These are phyloP conservation scores for Penicillium simplicissimum DNA, from an alignment of 495 filamentous ascomycete species.

Conservation along the genomic window DNA sequence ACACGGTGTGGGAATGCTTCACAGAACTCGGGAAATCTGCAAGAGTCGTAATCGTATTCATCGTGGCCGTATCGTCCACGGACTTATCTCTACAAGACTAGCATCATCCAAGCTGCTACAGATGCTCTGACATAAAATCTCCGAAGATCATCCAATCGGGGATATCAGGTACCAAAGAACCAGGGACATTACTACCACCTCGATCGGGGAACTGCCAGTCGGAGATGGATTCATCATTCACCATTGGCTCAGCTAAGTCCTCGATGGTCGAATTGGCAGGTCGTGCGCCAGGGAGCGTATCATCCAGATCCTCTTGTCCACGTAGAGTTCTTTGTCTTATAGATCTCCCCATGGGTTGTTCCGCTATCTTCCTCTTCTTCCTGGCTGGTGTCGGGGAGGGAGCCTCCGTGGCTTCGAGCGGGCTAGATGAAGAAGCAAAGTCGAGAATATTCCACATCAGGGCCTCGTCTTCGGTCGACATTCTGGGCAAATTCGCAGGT, in stretches of 20 bases:
- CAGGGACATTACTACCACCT: slow-evolving; percentile 10
- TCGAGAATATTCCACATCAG: slow-evolving; percentile 37
- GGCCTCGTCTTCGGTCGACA: slow-evolving; percentile 30
- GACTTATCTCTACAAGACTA: neutral
- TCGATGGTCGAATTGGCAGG: neutral
- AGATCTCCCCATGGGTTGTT: neutral
- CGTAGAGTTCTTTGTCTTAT: neutral
- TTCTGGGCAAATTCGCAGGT: slow-evolving; percentile 28
- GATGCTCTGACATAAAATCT: slow-evolving; percentile 27
- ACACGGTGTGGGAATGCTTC: neutral
- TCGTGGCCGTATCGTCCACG: neutral
- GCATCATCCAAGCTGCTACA: slow-evolving; percentile 2
- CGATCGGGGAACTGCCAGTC: slow-evolving; percentile 24
- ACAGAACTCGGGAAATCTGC: neutral
- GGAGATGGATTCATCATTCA: neutral
- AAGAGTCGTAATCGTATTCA: neutral
- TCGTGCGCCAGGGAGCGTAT: neutral
- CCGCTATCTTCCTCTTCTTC: neutral
- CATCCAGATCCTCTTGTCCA: neutral
- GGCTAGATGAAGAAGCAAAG: slow-evolving; percentile 20
- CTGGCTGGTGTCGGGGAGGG: neutral
- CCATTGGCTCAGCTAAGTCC: neutral
- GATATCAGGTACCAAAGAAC: slow-evolving; percentile 24
- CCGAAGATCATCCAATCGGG: slow-evolving; percentile 37
- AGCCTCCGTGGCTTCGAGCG: neutral